Percentiles rank a stretch among this genome's conserved stretches.
These are phyloP conservation scores for Komagataea norvegica DNA, from an alignment of 1,139 yeast genomes.

Conservation along the genomic window DNA sequence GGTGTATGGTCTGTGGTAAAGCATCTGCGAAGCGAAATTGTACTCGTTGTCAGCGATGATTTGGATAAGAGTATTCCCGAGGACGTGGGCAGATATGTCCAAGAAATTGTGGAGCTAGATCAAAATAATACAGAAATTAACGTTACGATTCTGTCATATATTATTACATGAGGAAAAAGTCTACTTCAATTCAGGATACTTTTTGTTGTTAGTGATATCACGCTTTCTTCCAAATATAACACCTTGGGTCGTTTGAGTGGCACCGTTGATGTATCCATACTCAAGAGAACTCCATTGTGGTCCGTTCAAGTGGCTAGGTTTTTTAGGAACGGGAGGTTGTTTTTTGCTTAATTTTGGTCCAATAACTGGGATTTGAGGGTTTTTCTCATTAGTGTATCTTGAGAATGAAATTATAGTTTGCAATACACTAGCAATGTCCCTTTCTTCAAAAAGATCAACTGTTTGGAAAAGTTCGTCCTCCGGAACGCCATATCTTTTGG, in stretches of 20 bases:
- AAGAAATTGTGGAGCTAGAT: slow-evolving; percentile 24
- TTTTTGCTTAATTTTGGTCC: slow-evolving; percentile 44
- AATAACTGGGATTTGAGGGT: slow-evolving; percentile 42
- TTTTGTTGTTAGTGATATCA: slow-evolving; percentile 32
- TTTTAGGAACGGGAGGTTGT: slow-evolving; percentile 34
- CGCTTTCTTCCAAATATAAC: slow-evolving; percentile 48
- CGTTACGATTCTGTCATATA: slow-evolving; percentile 22
- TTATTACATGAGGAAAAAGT: slow-evolving; percentile 11
- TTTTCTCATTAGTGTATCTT: slow-evolving; percentile 48
- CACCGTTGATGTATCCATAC: slow-evolving; percentile 55
- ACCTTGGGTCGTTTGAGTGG: slow-evolving; percentile 46
- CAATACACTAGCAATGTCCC: slow-evolving; percentile 75
- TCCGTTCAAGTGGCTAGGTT: slow-evolving; percentile 32
- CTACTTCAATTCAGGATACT: neutral
- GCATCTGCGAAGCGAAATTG: slow-evolving; percentile 32
- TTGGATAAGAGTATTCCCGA: slow-evolving; percentile 27
- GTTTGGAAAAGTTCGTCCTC: slow-evolving; percentile 85
- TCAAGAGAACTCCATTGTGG: slow-evolving; percentile 49
- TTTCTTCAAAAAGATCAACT: slow-evolving; percentile 65
- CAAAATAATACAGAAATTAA: slow-evolving; percentile 24
- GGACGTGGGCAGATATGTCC: slow-evolving; percentile 28
- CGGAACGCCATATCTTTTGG: slow-evolving; percentile 63
- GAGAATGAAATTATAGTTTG: slow-evolving; percentile 72
- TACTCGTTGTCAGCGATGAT: slow-evolving; percentile 32
- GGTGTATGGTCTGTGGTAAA: slow-evolving; percentile 42